Base-by-base conservation (phyloP, 306 rosid species). In the Urtica urens region DNA sequence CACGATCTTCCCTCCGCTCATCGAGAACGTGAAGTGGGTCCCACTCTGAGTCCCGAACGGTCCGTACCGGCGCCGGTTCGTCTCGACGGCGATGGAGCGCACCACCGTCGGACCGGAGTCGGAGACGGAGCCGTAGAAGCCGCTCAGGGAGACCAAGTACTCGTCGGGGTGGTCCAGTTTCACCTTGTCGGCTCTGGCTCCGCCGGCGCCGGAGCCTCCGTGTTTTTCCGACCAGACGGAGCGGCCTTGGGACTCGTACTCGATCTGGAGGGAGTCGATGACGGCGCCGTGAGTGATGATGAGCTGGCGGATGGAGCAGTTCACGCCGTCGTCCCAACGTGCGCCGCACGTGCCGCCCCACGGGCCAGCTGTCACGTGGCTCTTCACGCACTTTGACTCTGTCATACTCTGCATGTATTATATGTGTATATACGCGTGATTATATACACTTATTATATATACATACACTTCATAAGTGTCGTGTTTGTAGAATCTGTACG, bases 11-110 rank as follows among this genome's bases (percentile, higher is more conserved):
- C 52, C 51, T 21, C 52, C 52, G 15, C 43, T 54, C 50, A 61
- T 44, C 0, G 90, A 77, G 45, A 77, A 77, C 9, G 82, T 63
- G 71, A 83, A 83, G 28, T 56, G 56, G 13, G 77, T 79, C 33
- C 94, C 94, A 7, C 46, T 54, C 55, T 77, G 75, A 38, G 62
- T 45, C 49, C 94, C 90, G 60, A 51, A 80, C 11, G 90, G 94
- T 35, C 94, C 94, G 37, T 69, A 77, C 5, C 53, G 46, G 58
- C 47, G 71, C 57, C 33, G 71, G 79, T 79, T 83, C 55, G 78
- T 83, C 52, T 73, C 77, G 57, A 83, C 71, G 46, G 58, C 51
- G 11, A 83, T 63, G 16, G 94, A 79, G 23, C 82, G 69, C 45
- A 83, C 63, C 26, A 68, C 59, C 44, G 47, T 24, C 1, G 77